A percentile compares a stretch with the other conserved stretches of the same genome.
Conservation (phyloP, 768 basidiomycete species). For the Lactarius tabidus region DNA sequence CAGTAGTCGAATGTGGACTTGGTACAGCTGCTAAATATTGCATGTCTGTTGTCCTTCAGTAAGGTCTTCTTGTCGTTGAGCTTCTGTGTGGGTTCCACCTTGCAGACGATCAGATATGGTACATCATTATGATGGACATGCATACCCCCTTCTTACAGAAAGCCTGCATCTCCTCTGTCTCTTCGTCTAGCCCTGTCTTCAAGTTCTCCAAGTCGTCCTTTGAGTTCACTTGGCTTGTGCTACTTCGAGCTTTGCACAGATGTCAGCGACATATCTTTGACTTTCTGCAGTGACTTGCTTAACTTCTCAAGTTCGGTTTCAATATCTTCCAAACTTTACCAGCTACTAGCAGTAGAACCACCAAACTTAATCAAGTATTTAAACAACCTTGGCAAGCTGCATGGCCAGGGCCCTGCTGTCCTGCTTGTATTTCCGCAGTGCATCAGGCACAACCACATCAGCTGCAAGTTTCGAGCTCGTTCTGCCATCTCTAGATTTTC, state of each 20-base stretch:
- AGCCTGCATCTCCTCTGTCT: slow-evolving; percentile 67
- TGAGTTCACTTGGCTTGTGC: slow-evolving; percentile 77
- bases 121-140: not conserved
- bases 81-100: slow-evolving; percentile 79
- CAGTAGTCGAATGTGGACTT: no score
- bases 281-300: slow-evolving; percentile 54
- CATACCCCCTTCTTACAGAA: slow-evolving; percentile 83
- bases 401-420: slow-evolving; percentile 61
- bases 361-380: slow-evolving; percentile 73
- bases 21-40: no score
- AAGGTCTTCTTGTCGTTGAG: slow-evolving; percentile 64
- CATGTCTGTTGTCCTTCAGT: slow-evolving; percentile 51
- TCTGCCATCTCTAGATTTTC: slow-evolving; percentile 65
- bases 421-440: slow-evolving; percentile 66
- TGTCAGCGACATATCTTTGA: slow-evolving; percentile 51
- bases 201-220: slow-evolving; percentile 77
- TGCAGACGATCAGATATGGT: not conserved
- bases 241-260: slow-evolving; percentile 66
- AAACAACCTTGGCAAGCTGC: slow-evolving; percentile 61
- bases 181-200: slow-evolving; percentile 72
- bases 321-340: slow-evolving; percentile 52
- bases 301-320: slow-evolving; percentile 63
- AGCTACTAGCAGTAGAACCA: slow-evolving; percentile 53
- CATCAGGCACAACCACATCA: slow-evolving; percentile 76
- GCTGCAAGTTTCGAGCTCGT: slow-evolving; percentile 90